Percentiles rank a stretch among this genome's conserved stretches.
phyloP scores from a whole-genome alignment of 495 filamentous ascomycete species.

The Podospora pseudoanserina region DNA sequence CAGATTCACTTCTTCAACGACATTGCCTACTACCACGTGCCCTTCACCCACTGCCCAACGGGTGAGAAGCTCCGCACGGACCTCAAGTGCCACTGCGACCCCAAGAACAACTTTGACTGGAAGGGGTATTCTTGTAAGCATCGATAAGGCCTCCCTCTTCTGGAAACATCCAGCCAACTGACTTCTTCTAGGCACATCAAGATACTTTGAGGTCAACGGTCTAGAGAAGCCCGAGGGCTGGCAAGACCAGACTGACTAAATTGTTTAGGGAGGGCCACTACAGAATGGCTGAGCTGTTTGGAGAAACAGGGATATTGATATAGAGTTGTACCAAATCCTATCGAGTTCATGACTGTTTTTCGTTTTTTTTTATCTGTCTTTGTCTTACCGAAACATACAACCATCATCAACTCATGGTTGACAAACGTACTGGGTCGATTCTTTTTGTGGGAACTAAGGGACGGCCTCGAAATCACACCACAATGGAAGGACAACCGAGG shows the following conservation, averaged over 20 bases:
- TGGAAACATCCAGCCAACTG: neutral
- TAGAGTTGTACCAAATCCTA: neutral
- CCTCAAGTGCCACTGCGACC: slow-evolving; percentile 89
- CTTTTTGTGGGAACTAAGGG: neutral
- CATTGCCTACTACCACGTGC: slow-evolving; percentile 98
- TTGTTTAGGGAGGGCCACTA: neutral
- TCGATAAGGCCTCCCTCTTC: neutral
- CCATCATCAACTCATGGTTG: neutral
- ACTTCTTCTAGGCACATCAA: slow-evolving; percentile 58
- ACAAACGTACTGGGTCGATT: neutral
- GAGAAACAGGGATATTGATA: neutral
- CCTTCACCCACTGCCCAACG: slow-evolving; percentile 95
- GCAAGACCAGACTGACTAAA: slow-evolving; percentile 62
- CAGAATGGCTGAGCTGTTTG: neutral
- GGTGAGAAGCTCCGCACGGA: slow-evolving; percentile 75
- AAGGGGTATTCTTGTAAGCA: slow-evolving; percentile 89
- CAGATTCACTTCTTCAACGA: slow-evolving; percentile 98
- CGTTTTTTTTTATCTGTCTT: neutral
- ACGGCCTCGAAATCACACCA: neutral
- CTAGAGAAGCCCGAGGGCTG: slow-evolving; percentile 79
- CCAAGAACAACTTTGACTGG: slow-evolving; percentile 97
- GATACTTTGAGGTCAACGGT: slow-evolving; percentile 77
- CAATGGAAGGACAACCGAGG: neutral
- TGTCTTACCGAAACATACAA: neutral
- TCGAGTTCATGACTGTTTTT: neutral